These are phyloP conservation scores for Coemansia sp. DNA, from an alignment of 192 early-diverging fungal genomes.

Conservation along the genomic window DNA sequence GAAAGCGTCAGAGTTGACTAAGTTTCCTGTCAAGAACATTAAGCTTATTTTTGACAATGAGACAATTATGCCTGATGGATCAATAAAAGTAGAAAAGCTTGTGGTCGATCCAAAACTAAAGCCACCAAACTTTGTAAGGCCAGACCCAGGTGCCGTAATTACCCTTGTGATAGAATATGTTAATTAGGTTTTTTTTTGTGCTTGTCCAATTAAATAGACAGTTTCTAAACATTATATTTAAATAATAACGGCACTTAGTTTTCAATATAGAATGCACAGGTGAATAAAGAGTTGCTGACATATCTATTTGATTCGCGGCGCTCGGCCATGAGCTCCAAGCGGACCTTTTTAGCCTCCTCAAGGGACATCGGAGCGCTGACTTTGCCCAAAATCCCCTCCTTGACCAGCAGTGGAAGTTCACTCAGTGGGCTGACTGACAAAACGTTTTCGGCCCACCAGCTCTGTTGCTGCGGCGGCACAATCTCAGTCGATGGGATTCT, in stretches of 20 bases:
- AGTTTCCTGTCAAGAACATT: background rate
- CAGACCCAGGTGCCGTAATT: background rate
- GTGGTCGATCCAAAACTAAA: background rate
- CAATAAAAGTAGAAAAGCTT: background rate
- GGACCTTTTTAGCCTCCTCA: conserved; percentile 41
- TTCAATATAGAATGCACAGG: background rate
- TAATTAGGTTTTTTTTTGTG: background rate
- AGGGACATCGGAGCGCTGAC: conserved; percentile 44
- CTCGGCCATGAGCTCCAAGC: conserved; percentile 54
- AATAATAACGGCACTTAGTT: background rate
- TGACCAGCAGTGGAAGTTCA: conserved; percentile 24
- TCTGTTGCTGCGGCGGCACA: conserved; percentile 31
- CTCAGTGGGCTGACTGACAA: background rate
- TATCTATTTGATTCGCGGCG: conserved; percentile 19
- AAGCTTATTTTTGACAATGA: background rate
- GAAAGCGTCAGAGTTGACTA: background rate
- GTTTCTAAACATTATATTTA: background rate
- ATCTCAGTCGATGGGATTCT: conserved; percentile 20
- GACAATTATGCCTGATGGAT: background rate
- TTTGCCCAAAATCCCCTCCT: conserved; percentile 12
- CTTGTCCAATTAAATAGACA: background rate
- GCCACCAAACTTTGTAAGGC: background rate
- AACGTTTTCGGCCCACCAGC: conserved; percentile 12
- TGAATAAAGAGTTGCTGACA: background rate
- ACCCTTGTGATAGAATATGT: background rate